Conservation (phyloP, 2,329 filamentous ascomycete species). For the Neofusicoccum sp. region DNA sequence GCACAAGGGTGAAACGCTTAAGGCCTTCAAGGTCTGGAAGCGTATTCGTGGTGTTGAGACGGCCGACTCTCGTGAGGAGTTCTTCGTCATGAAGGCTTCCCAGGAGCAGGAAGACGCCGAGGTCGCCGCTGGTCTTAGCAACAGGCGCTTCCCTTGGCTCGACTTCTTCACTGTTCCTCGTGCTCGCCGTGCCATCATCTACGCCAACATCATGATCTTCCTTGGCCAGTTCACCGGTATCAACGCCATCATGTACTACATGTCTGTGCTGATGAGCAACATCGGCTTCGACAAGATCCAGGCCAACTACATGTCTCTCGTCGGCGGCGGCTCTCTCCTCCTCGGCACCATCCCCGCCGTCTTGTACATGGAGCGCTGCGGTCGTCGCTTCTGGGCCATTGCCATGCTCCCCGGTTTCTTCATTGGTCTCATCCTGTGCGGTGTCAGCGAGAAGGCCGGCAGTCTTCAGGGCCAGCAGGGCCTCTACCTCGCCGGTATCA, state of each 20-base stretch:
- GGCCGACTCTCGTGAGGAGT: constrained; percentile 66
- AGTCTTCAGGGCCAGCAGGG: constrained; percentile 55
- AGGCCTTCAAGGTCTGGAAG: constrained; percentile 71
- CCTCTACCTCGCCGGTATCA: constrained; percentile 67
- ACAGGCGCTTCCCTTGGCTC: constrained; percentile 67
- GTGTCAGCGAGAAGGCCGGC: constrained; percentile 62
- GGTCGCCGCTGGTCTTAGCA: constrained; percentile 52
- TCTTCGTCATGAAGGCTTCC: constrained; percentile 70
- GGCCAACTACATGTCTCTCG: constrained; percentile 73
- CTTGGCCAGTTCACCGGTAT: constrained; percentile 70
- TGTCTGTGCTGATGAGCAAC: constrained; percentile 67
- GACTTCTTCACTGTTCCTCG: constrained; percentile 65
- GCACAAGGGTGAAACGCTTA: constrained; percentile 64
- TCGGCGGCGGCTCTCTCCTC: constrained; percentile 68
- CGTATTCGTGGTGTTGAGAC: constrained; percentile 65
- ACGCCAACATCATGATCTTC: constrained; percentile 38
- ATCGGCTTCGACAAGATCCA: constrained; percentile 67
- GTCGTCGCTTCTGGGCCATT: constrained; percentile 74
- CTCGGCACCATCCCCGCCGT: constrained; percentile 70
- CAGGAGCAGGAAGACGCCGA: constrained; percentile 59
- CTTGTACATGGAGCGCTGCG: constrained; percentile 72
- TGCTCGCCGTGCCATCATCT: constrained; percentile 38
- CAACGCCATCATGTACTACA: constrained; percentile 73
- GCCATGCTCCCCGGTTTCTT: constrained; percentile 74
- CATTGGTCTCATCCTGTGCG: constrained; percentile 68